Evolutionary conservation across 257 asterid species (phyloP), one percentile per base, ranked within the genome.

Genomic region (Solanum chiquidenum): DNA sequence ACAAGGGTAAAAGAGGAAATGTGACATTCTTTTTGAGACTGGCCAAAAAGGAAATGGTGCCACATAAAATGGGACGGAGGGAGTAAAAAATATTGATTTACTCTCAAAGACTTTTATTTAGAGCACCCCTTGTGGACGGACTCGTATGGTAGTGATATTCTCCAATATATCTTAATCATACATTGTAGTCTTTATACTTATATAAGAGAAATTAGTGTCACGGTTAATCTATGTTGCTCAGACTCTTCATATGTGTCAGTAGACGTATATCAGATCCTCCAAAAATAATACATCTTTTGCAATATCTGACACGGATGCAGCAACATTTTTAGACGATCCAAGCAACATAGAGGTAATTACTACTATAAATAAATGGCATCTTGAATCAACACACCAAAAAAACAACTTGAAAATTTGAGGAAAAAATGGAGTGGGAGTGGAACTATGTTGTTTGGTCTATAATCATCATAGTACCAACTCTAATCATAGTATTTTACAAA

Each of bases 351-450:
- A 71, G 8, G 6, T 5, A 33, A 33, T 33, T 33, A 11, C 0
- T 12, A 46, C 83, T 38, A 40, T 12, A 76, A n/a, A n/a, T 40
- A 74, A 52, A 21, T 74, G 31, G 42, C 12, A 37, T 74, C 20
- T 21, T 37, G 10, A 76, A 76, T 0, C 55, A 75, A 34, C 49
- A 73, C 1, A 75, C 21, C 62, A 52, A 40, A 9, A 38, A 3
- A 10, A 23, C 2, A 23, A 76, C 58, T 25, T 23, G 58, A 76
- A 74, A 35, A 35, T 21, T 18, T 16, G 23, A 35, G 87, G 25
- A 5, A 4, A 25, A 29, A 60, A 86, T 55, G 86, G 88, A 86
- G 3, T 87, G 90, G 91, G 92, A 88, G 40, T 89, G 85, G 91
- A 62, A 60, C 29, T 75, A 83, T 29, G 64, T 91, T 6, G 74